Conservation (phyloP, 176 grass and related monocot species). For the Triticum dicoccoides region DNA sequence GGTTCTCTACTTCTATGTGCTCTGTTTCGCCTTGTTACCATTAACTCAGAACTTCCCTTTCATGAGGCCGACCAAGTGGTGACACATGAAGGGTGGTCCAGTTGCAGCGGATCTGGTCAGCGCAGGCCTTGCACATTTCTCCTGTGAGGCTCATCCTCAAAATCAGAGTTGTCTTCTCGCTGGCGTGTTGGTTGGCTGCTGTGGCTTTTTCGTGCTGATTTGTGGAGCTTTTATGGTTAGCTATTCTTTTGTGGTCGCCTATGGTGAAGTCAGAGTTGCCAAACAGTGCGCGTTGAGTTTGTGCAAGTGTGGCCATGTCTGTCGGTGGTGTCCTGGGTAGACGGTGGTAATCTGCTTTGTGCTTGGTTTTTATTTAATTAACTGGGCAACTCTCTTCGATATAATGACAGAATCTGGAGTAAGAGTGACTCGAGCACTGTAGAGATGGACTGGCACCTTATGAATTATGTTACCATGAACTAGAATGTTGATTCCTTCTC, state of each 20-base stretch:
- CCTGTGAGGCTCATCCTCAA: neutral
- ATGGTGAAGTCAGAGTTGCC: neutral
- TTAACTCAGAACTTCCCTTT: neutral
- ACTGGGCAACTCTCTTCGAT: neutral
- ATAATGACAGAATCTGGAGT: slow-evolving; percentile 15
- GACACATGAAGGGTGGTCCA: neutral
- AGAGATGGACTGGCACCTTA: neutral
- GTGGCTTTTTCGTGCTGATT: neutral
- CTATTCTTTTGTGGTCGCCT: neutral
- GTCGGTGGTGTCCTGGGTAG: slow-evolving; percentile 1
- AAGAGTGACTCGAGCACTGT: slow-evolving; percentile 1
- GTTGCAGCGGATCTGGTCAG: neutral
- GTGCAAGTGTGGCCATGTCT: neutral
- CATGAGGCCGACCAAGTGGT: neutral
- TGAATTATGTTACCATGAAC: slow-evolving; percentile 24
- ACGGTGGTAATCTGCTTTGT: neutral
- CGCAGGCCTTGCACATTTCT: neutral
- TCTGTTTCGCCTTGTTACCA: neutral
- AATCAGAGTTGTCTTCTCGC: neutral
- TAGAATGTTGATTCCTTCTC: slow-evolving; percentile 21
- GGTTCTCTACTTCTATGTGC: neutral
- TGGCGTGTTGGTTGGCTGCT: neutral
- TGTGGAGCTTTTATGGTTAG: neutral
- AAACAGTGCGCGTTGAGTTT: neutral
- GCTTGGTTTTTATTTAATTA: neutral